These are phyloP conservation scores for Coprinopsis sp. DNA, from an alignment of 768 basidiomycete species.

Conservation along the genomic window DNA sequence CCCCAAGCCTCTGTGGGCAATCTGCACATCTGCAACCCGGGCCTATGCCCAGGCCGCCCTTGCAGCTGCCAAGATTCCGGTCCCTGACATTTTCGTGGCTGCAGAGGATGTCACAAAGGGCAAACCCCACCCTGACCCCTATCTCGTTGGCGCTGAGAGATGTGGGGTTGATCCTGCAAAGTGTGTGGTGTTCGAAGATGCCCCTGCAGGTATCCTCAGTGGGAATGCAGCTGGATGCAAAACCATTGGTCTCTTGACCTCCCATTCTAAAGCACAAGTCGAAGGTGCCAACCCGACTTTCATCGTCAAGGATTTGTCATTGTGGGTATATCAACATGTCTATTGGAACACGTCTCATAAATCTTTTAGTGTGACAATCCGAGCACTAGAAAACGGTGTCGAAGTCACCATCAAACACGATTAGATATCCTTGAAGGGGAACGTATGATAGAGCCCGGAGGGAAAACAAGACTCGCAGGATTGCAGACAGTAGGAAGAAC, in stretches of 20 bases:
- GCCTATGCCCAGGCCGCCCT: conserved; percentile 73
- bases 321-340: conserved; percentile 36
- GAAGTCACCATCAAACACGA: conserved; percentile 11
- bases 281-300: conserved; percentile 59
- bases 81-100: conserved; percentile 70
- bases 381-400: conserved; percentile 9
- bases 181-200: conserved; percentile 91
- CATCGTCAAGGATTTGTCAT: conserved; percentile 68
- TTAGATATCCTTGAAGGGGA: not conserved
- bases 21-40: conserved; percentile 83
- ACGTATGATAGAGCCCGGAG: too few relatives aligned
- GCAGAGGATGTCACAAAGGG: conserved; percentile 82
- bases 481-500: too few relatives aligned
- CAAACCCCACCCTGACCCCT: conserved; percentile 90
- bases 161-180: conserved; percentile 59
- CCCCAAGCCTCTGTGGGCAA: conserved; percentile 73
- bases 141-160: conserved; percentile 75
- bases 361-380: conserved; percentile 8
- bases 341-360: not conserved
- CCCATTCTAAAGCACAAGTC: conserved; percentile 68
- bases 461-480: too few relatives aligned
- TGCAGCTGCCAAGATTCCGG: conserved; percentile 56
- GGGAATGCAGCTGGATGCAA: conserved; percentile 80
- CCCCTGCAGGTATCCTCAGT: conserved; percentile 78
- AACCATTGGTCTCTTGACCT: conserved; percentile 80